Base-by-base conservation (phyloP, 805 yeast species). In the Candida sakaeoensis region DNA sequence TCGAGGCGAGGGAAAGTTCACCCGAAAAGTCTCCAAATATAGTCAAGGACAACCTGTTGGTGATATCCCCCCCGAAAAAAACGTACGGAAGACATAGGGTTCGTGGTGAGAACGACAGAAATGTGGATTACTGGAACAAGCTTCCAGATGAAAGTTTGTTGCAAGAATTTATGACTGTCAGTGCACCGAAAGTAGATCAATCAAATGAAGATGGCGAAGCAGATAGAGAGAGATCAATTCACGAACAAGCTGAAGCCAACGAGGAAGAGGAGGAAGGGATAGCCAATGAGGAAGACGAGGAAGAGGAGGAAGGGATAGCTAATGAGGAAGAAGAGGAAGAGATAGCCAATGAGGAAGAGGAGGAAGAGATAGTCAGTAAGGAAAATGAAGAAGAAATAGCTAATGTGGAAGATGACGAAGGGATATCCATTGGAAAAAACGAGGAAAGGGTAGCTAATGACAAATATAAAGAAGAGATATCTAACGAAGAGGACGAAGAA, bases 51-150 rank as follows among this genome's bases (percentile, higher is more conserved):
- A 14, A 33, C 14, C 24, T 19, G 32, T 17, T 18, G 10, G n/a
- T 15, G 13, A 26, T 33, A 13, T 35, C 43, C 3, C 26, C 29
- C 5, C 14, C 22, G 4, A 41, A 28, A 15, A 22, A 10, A 7
- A 31, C 33, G 3, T 24, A 36, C 12, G 30, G 18, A 13, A 28
- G 13, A 28, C 32, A 28, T 10, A 37, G 40, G 30, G 27, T 37
- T 17, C 37, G 41, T 8, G 35, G 14, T 23, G 36, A 42, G 28
- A 30, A 40, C 6, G 55, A 52, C 31, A 52, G 51, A 13, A 53
- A 54, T 37, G 55, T 50, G 36, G 55, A 47, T n/a, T 54, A 55
- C 28, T 54, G 55, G 57, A 37, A 51, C 19, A 50, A 52, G 34
- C 37, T 47, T 10, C 57, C 58, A 3, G 60, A 53, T 35, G 47